Evolutionary conservation across 2,329 filamentous ascomycete species (phyloP), one percentile per base, ranked within the genome.

Genomic region (Ascochyta koolunga): DNA sequence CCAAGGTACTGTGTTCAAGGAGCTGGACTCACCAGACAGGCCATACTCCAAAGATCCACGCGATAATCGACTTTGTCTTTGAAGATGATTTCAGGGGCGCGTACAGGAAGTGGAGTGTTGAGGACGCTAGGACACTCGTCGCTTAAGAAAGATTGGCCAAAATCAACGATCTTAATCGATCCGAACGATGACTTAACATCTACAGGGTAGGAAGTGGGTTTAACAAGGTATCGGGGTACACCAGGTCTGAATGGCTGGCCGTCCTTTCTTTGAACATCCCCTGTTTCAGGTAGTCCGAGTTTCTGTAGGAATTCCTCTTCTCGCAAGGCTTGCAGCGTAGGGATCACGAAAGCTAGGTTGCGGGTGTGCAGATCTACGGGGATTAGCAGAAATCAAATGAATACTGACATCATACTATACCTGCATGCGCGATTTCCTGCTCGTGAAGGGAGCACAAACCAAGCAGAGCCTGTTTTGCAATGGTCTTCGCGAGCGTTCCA

Each of bases 81-180:
- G 47, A 78, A 77, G 22, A 79, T 66, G 44, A 74, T 56, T 59
- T 78, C 76, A 0, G 76, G 76, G 38, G 76, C 68, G 10, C 71
- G 68, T 44, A 77, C 35, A 48, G 50, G 3, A 37, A 77, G 53
- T 10, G 72, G 76, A 25, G 70, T 77, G 38, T 74, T 60, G 10
- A 78, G 63, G 5, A 54, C 64, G 35, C 60, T 15, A 47, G 73
- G 71, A 16, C 24, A 5, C 2, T 64, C 50, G 11, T 59, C 18
- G 10, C 3, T 36, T 9, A 54, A 53, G 49, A 78, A 78, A n/a
- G 75, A 74, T 60, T 76, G 62, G 1, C 76, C 73, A 50, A 77
- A 77, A 51, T 78, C 74, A 11, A 77, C 18, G 29, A 68, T 62
- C 37, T 64, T 65, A 36, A 66, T 58, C 35, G 9, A 18, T 0